Conservation (phyloP, 129 eudicot genomes). For the Kitagawia praeruptora region DNA sequence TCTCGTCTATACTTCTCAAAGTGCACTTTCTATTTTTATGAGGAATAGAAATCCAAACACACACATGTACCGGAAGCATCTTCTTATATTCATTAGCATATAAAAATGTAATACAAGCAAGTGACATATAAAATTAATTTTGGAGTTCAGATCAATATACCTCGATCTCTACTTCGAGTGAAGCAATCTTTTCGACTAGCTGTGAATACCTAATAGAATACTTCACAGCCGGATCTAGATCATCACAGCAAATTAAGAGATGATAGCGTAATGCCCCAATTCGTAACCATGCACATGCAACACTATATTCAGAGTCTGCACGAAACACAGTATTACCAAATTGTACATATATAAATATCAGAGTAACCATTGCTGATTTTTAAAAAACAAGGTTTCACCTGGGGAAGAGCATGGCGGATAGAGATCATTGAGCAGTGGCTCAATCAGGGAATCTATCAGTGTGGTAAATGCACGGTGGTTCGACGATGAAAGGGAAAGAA, state of each 20-base stretch:
- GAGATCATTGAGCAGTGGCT: conserved; percentile 62
- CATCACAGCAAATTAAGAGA: conserved; percentile 68
- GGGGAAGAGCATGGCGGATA: conserved; percentile 32
- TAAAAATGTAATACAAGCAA: neutral
- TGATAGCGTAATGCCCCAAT: conserved; percentile 74
- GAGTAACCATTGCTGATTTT: neutral
- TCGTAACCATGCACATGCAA: conserved; percentile 65
- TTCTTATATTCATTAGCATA: too few relatives aligned
- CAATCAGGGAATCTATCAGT: conserved; percentile 32
- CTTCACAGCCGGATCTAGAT: conserved; percentile 81
- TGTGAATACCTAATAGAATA: conserved; percentile 49
- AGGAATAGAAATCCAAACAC: neutral
- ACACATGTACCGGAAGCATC: neutral
- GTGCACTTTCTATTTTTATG: neutral
- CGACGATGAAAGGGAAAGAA: conserved; percentile 57
- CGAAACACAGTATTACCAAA: neutral
- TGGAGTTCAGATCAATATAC: conserved; percentile 19
- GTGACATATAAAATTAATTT: neutral
- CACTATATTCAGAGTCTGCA: conserved; percentile 24
- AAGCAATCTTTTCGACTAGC: conserved; percentile 46
- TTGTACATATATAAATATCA: neutral
- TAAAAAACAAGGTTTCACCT: conserved; percentile 26
- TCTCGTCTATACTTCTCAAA: neutral
- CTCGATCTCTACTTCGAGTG: conserved; percentile 71
- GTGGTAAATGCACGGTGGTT: conserved; percentile 49